Base-by-base conservation (phyloP, 2,329 filamentous ascomycete species). In the Alternaria brassicicola region DNA sequence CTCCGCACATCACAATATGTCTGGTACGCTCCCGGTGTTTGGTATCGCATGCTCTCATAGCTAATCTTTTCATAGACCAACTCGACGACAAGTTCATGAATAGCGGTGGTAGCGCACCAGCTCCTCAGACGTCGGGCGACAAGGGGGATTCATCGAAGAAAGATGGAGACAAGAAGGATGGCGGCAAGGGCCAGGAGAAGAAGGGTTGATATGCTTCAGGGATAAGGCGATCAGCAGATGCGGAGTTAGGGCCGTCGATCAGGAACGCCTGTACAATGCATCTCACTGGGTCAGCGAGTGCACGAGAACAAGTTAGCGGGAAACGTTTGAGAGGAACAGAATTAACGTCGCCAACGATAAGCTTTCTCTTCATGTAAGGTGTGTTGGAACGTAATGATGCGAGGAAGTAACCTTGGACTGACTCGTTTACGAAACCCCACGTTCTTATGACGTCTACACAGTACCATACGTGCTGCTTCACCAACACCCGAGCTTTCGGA, bases 21-120 rank as follows among this genome's bases (percentile, higher is more conserved):
- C 49, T 6, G 49, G 49, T 52, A 43, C 17, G 43, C 19, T 9
- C 33, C 15, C 13, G 1, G 6, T 33, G 28, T n/a, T 13, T 26
- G 12, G n/a, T 41, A 3, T 2, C 30, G 6, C 12, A 12, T 15
- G 28, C 12, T 33, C 28, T 23, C 12, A 5, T 35, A 31, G 10
- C 19, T 53, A 3, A 53, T 21, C 13, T 1, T 30, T 4, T 30
- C 6, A 7, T 21, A 46, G 51, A 53, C 41, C 51, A 53, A 28
- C 51, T 53, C 30, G 51, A 53, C 23, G 51, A 53, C 51, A 38
- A 36, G 39, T 53, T 53, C 41, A 46, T 35, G 39, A 53, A 53
- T 15, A 23, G 19, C 31, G 33, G 33, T 17, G 31, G 31, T 21
- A 17, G 39, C 19, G 51, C 51, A 23, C 39, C 41, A 13, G 39